phyloP scores from a whole-genome alignment of 1,139 yeast species.

The Scheffersomyces cryptocercus region DNA sequence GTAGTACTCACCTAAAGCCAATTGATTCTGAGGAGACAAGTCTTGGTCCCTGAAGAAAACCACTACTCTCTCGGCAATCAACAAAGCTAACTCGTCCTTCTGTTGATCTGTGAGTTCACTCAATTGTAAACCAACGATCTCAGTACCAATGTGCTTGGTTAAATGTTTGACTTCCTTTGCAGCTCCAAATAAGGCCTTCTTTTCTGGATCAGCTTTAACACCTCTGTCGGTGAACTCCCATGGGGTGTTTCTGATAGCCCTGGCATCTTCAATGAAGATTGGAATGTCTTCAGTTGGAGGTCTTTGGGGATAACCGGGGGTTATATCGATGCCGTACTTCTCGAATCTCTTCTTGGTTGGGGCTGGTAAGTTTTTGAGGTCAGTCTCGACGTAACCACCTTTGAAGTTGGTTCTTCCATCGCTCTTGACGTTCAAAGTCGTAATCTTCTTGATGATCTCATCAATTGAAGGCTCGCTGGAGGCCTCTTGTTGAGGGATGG shows the following conservation, averaged over 20 bases:
- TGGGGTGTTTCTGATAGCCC: slow-evolving; percentile 14
- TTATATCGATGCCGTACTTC: slow-evolving; percentile 40
- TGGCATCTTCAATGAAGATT: slow-evolving; percentile 16
- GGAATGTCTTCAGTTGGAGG: slow-evolving; percentile 23
- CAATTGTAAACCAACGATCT: slow-evolving; percentile 20
- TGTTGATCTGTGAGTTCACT: slow-evolving; percentile 23
- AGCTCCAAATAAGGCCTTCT: slow-evolving; percentile 21
- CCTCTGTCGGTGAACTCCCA: slow-evolving; percentile 18
- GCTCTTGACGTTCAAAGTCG: not conserved
- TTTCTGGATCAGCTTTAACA: slow-evolving; percentile 19
- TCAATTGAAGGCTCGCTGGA: not conserved
- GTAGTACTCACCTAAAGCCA: slow-evolving; percentile 44
- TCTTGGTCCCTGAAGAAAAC: slow-evolving; percentile 51
- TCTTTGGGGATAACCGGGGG: slow-evolving; percentile 45
- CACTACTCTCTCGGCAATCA: slow-evolving; percentile 54
- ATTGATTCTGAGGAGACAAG: slow-evolving; percentile 44
- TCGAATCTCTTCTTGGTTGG: slow-evolving; percentile 31
- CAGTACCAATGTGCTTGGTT: slow-evolving; percentile 23
- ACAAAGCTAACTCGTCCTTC: slow-evolving; percentile 45
- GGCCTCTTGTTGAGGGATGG: not conserved
- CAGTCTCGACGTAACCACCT: slow-evolving; percentile 10
- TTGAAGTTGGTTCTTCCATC: not conserved
- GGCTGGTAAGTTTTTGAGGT: slow-evolving; percentile 30
- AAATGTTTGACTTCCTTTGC: slow-evolving; percentile 19
- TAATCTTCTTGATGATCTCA: not conserved